Evolutionary conservation across 768 basidiomycete species (phyloP), one percentile per base, ranked within the genome.

Genomic region (Leccinum barrowsii): DNA sequence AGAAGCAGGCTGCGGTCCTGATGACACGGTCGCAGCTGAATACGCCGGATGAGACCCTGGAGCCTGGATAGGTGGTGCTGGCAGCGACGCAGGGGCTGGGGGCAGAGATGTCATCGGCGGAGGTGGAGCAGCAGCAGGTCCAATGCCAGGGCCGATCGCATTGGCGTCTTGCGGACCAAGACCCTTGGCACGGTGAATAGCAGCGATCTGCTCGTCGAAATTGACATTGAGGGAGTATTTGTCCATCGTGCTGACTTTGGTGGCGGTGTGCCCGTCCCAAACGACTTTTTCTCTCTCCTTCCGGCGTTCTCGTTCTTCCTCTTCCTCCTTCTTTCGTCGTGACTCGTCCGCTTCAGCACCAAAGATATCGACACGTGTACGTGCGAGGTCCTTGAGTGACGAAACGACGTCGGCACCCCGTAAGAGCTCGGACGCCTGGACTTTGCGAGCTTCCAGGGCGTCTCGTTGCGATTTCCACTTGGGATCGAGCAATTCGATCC

Each of bases 191-290:
- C 89, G 89, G 75, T 97, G 95, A 58, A 98, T 94, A 50, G 94
- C 93, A 47, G 92, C 92, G 71, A 99, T 99, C 72, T 99, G 97
- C 69, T 98, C 94, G 76, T 98, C 94, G 71, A 98, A 87, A 71
- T 94, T 95, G 78, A 92, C 94, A 61, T 89, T 89, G 15, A 85
- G 87, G 51, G 94, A 94, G 78, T 89, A 99, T 69, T 93, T 93
- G 81, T 94, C 91, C 68, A 94, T 79, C 1, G 94, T 97, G 64
- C 85, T 86, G 51, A 89, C 89, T 76, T 95, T 98, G 47, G 93
- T 90, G 47, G 93, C 90, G 2, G 95, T 95, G 73, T 98, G 95
- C 66, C 97, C 97, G 74, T 98, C 97, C 97, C 97, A 99, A 51
- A 98, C 92, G 64, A 92, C 90, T 71, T 91, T 94, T 75, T 98